Evolutionary conservation across 768 basidiomycete species (phyloP), one percentile per base, ranked within the genome.

Genomic region (Hygrophoropsis aurantiaca): DNA sequence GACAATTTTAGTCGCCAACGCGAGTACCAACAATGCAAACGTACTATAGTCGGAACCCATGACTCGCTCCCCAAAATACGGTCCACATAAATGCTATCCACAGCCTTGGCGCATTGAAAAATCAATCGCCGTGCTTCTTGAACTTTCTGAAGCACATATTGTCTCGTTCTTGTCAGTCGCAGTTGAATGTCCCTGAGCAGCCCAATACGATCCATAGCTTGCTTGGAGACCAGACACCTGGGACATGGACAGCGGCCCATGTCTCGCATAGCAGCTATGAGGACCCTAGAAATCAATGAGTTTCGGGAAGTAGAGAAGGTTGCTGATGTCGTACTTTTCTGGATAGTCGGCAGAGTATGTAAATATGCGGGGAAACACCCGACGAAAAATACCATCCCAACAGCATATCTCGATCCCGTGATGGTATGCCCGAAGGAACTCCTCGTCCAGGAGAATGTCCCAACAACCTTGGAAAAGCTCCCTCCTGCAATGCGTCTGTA

Each of bases 191-290:
- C 68, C 5, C 19, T 42, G 24, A 50, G 39, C 4, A 51, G 47
- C 1, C 73, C 74, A 15, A 75, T 38, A 0, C 42, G 40, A 26
- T 61, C 49, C 5, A 76, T 50, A 0, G 61, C 32, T 1, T 51
- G 44, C 42, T 68, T 71, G 7, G 36, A 37, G 20, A 70, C 50
- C 0, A 65, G 46, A 44, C 75, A 77, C 0, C 64, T 53, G 0
- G 72, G 72, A 48, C 74, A 75, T 11, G 69, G 72, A 39, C 64
- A 74, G 0, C 51, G 9, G 1, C 71, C 77, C 11, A 68, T 62
- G 42, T 71, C 65, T 5, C 67, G 60, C 2, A 77, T 69, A 7
- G 60, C 59, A 0, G 72, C 62, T 1, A 75, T 39, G 0, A 75
- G 58, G 8, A 72, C 52, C 49, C 70, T 72, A 39, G 7, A 13